phyloP scores from a whole-genome alignment of 2,329 filamentous ascomycete species.

The Sclerotinia nivalis region DNA sequence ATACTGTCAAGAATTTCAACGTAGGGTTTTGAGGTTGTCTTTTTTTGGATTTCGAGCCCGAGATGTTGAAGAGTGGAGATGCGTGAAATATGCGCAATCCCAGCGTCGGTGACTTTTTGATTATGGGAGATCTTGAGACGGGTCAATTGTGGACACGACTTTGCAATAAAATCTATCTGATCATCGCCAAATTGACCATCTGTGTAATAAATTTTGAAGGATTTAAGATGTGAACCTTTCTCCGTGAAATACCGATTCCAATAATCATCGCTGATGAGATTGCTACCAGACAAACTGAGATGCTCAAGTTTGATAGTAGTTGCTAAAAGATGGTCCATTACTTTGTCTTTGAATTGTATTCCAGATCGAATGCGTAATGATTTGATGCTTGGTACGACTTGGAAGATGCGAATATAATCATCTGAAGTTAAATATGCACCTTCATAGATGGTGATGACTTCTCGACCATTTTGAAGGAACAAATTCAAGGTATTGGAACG shows the following conservation, averaged over 20 bases:
- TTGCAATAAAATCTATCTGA: conserved; percentile 60
- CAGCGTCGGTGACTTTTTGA: conserved; percentile 66
- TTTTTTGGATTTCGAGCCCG: conserved; percentile 65
- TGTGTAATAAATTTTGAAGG: conserved; percentile 78
- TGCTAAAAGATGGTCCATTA: conserved; percentile 77
- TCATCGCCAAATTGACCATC: conserved; percentile 79
- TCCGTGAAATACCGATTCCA: conserved; percentile 71
- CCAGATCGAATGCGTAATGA: conserved; percentile 76
- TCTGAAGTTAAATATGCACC: conserved; percentile 66
- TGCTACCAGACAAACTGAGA: conserved; percentile 80
- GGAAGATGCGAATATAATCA: conserved; percentile 80
- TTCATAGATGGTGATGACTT: conserved; percentile 59
- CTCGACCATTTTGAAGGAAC: conserved; percentile 55
- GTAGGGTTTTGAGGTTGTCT: conserved; percentile 57
- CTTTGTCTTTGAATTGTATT: conserved; percentile 87
- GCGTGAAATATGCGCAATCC: conserved; percentile 63
- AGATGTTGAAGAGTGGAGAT: conserved; percentile 70
- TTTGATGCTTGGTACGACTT: conserved; percentile 67
- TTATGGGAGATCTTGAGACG: conserved; percentile 82
- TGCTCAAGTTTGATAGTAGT: conserved; percentile 68
- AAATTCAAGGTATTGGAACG: conserved; percentile 56
- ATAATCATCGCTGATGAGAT: conserved; percentile 73
- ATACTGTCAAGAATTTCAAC: conserved; percentile 60
- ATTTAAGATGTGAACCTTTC: conserved; percentile 65
- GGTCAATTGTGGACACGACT: conserved; percentile 65